phyloP scores from a whole-genome alignment of 2,329 filamentous ascomycete genomes.

The Trichoderma semiorbis region DNA sequence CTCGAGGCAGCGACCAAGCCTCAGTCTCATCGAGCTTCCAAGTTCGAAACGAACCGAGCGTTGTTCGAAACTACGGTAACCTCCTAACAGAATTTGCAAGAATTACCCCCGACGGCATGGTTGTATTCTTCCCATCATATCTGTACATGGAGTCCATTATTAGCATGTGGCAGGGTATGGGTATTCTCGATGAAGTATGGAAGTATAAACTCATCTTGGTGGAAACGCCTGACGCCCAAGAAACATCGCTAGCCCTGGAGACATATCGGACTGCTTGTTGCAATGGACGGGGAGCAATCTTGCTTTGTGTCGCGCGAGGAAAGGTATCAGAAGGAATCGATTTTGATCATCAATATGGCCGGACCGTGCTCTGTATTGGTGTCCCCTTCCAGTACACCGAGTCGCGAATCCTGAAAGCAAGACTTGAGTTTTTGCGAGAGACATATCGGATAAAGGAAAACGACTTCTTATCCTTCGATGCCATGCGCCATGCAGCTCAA shows the following conservation, averaged over 20 bases:
- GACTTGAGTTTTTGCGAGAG: slow-evolving; percentile 92
- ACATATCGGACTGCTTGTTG: slow-evolving; percentile 97
- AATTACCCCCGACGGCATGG: slow-evolving; percentile 92
- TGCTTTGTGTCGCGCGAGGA: slow-evolving; percentile 92
- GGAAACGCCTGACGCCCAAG: slow-evolving; percentile 94
- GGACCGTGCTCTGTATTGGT: slow-evolving; percentile 92
- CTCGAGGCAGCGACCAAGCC: slow-evolving; percentile 88
- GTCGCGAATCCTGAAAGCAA: slow-evolving; percentile 91
- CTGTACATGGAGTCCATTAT: slow-evolving; percentile 99
- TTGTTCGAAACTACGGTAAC: slow-evolving; percentile 95
- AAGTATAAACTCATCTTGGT: slow-evolving; percentile 98
- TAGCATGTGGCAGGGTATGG: slow-evolving; percentile 99
- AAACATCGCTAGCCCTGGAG: slow-evolving; percentile 91
- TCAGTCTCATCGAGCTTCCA: slow-evolving; percentile 92
- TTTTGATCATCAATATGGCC: slow-evolving; percentile 97
- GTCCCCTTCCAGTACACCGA: slow-evolving; percentile 99
- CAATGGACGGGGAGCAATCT: slow-evolving; percentile 88
- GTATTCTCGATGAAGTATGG: slow-evolving; percentile 95
- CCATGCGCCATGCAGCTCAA: slow-evolving; percentile 98
- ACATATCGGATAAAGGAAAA: slow-evolving; percentile 96
- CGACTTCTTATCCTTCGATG: slow-evolving; percentile 97
- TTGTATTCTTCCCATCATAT: slow-evolving; percentile 99
- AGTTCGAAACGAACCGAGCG: slow-evolving; percentile 89
- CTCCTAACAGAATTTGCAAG: slow-evolving; percentile 92
- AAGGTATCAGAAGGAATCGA: slow-evolving; percentile 98